Evolutionary conservation across 2,329 filamentous ascomycete genomes (phyloP).

Genomic region (Aspergillus felis): DNA sequence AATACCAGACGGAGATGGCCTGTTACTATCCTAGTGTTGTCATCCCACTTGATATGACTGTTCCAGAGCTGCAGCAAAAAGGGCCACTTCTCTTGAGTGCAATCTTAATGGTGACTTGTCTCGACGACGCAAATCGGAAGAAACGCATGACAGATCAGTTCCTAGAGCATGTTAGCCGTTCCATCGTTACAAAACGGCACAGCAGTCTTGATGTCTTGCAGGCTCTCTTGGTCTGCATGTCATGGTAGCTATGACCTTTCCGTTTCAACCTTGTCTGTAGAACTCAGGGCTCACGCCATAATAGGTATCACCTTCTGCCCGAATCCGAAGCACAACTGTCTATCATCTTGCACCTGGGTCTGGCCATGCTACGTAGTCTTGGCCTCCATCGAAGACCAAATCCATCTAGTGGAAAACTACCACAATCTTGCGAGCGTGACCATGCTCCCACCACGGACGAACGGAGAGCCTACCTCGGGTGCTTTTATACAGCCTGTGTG

Average conservation of each 20-base stretch:
- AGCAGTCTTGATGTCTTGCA: conserved; percentile 45
- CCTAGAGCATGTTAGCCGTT: conserved; percentile 37
- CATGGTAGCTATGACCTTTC: conserved; percentile 38
- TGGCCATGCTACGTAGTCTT: conserved; percentile 47
- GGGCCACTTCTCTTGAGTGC: conserved; percentile 21
- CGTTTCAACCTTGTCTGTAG: not conserved
- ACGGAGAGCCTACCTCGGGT: conserved; percentile 49
- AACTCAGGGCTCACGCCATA: not conserved
- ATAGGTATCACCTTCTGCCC: conserved; percentile 5
- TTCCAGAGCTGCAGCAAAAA: conserved; percentile 15
- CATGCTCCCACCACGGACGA: conserved; percentile 49
- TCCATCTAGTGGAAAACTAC: conserved; percentile 8
- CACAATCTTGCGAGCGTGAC: not conserved
- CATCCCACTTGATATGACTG: conserved; percentile 11
- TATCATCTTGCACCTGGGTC: conserved; percentile 49
- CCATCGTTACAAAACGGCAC: conserved; percentile 42
- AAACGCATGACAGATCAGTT: conserved; percentile 9
- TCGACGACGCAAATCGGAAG: conserved; percentile 9
- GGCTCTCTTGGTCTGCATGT: conserved; percentile 44
- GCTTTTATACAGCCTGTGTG: conserved; percentile 55
- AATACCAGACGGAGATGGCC: conserved; percentile 12
- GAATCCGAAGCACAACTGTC: conserved; percentile 42
- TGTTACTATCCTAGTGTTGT: conserved; percentile 25
- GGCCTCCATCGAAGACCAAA: conserved; percentile 15
- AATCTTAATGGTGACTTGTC: conserved; percentile 17